Conservation (phyloP, 1,139 yeast genomes). For the Suhomyces panamericanus region DNA sequence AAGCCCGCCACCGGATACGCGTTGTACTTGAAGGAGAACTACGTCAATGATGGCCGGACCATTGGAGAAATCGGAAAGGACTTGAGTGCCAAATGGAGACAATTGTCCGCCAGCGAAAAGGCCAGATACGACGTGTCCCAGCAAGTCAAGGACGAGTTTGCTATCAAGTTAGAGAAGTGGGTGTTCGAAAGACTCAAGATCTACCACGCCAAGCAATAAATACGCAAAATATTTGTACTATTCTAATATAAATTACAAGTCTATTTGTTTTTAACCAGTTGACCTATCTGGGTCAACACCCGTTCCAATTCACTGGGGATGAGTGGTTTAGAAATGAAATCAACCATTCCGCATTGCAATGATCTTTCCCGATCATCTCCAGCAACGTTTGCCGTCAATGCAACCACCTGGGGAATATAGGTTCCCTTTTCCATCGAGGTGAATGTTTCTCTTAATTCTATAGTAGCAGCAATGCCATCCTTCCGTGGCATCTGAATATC, state of each 20-base stretch:
- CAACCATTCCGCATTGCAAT: slow-evolving; percentile 54
- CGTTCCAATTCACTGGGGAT: slow-evolving; percentile 46
- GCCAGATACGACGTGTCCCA: slow-evolving; percentile 24
- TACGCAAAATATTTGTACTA: neutral
- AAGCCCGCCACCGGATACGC: slow-evolving; percentile 35
- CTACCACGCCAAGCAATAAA: slow-evolving; percentile 16
- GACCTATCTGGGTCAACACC: slow-evolving; percentile 24
- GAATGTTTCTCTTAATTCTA: slow-evolving; percentile 31
- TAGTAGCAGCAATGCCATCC: slow-evolving; percentile 52
- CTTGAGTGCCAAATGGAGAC: slow-evolving; percentile 33
- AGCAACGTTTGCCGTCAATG: slow-evolving; percentile 59
- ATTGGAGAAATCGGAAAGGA: slow-evolving; percentile 29
- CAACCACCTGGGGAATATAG: slow-evolving; percentile 47
- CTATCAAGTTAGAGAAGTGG: slow-evolving; percentile 30
- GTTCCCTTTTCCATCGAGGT: slow-evolving; percentile 22
- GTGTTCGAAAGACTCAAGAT: slow-evolving; percentile 25
- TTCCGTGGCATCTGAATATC: slow-evolving; percentile 59
- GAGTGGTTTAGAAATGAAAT: slow-evolving; percentile 56
- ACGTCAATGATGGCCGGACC: slow-evolving; percentile 24
- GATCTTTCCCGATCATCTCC: slow-evolving; percentile 54
- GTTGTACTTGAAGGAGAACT: slow-evolving; percentile 32
- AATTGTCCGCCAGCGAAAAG: slow-evolving; percentile 32
- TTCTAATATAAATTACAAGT: neutral
- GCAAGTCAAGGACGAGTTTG: slow-evolving; percentile 22
- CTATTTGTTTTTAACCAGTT: slow-evolving; percentile 1